phyloP scores from a whole-genome alignment of 768 basidiomycete species.

The Mycena sanguinolenta region DNA sequence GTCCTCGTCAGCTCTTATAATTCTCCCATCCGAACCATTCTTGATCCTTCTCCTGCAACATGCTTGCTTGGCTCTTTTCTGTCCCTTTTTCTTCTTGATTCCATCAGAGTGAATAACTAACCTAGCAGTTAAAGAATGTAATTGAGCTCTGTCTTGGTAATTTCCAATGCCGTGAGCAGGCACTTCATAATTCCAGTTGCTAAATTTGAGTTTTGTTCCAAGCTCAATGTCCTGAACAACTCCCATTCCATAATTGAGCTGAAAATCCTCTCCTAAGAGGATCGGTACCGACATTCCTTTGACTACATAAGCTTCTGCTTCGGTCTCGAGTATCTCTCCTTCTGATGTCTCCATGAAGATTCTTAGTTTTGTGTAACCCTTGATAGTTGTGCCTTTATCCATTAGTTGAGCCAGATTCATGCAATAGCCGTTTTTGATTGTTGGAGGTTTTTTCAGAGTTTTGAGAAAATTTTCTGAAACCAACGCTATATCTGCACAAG shows the following conservation, averaged over 20 bases:
- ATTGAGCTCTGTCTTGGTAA: no score
- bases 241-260: background rate
- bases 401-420: conserved; percentile 7
- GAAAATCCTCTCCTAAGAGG: background rate
- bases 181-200: no score
- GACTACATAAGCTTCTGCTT: background rate
- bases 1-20: no score
- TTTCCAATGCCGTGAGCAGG: no score
- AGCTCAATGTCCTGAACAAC: no score
- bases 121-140: no score
- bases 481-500: background rate
- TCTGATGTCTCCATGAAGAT: background rate
- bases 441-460: background rate
- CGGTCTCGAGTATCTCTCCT: background rate
- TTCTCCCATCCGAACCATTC: no score
- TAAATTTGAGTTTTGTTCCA: no score
- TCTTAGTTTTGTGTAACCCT: background rate
- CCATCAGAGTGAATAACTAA: no score
- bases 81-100: no score
- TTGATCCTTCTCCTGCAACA: no score
- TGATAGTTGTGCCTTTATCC: background rate
- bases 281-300: background rate
- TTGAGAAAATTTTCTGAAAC: background rate
- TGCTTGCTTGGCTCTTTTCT: no score
- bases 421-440: background rate